These are phyloP conservation scores for Alternaria consortialis DNA, from an alignment of 2,329 filamentous ascomycete species.

Conservation along the genomic window DNA sequence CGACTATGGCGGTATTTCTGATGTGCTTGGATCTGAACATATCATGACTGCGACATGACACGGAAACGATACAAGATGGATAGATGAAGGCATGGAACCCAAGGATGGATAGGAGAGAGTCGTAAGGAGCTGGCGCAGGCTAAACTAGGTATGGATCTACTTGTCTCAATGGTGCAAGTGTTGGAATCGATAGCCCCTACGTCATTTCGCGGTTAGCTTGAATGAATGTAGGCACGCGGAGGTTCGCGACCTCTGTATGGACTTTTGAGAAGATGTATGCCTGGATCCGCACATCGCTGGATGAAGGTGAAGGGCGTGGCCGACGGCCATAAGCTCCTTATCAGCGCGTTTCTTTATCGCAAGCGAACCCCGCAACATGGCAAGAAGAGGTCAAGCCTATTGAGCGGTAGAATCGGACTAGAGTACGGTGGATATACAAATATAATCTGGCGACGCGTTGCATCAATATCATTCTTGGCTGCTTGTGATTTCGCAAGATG, in stretches of 20 bases:
- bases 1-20: not conserved
- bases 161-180: slow-evolving; percentile 3
- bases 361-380: slow-evolving; percentile 17
- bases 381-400: slow-evolving; percentile 14
- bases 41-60: not conserved
- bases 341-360: slow-evolving; percentile 22
- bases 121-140: not conserved
- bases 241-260: slow-evolving; percentile 3
- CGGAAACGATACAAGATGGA: not conserved
- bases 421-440: not conserved
- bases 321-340: slow-evolving; percentile 14
- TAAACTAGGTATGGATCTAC: slow-evolving; percentile 1
- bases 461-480: not conserved
- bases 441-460: not conserved
- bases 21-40: not conserved
- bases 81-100: not conserved
- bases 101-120: not conserved
- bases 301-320: not conserved
- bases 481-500: slow-evolving; percentile 31
- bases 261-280: not conserved
- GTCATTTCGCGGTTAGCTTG: slow-evolving; percentile 6
- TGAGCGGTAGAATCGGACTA: not conserved
- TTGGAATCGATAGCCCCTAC: not conserved
- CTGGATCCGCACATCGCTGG: not conserved
- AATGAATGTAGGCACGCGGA: not conserved